phyloP scores from a whole-genome alignment of 768 basidiomycete species.

The Floccularia luteovirens region DNA sequence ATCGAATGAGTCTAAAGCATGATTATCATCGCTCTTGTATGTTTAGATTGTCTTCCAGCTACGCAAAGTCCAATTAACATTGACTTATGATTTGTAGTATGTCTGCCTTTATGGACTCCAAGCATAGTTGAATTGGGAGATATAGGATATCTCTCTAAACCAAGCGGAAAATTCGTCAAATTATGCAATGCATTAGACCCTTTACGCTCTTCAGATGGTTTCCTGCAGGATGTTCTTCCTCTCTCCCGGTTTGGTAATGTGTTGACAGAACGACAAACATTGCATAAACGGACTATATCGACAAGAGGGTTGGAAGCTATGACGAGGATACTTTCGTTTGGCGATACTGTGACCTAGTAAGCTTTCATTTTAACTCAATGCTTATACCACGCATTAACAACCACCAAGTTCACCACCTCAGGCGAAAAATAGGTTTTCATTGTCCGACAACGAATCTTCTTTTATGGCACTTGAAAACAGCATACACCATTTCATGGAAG shows the following conservation, averaged over 20 bases:
- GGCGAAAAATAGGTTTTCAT: background rate
- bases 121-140: background rate
- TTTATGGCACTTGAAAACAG: background rate
- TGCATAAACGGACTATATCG: background rate
- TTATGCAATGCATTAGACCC: constrained; percentile 1
- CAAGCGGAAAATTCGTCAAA: background rate
- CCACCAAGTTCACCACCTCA: background rate
- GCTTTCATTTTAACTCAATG: background rate
- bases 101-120: background rate
- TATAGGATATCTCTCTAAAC: background rate
- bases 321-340: background rate
- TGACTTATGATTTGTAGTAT: background rate
- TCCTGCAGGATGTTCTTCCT: background rate
- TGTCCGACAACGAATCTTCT: background rate
- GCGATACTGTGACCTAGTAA: background rate
- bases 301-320: background rate
- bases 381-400: too few species aligned
- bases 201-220: background rate
- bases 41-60: background rate
- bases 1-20: background rate
- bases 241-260: background rate
- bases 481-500: background rate
- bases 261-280: background rate
- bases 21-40: background rate
- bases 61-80: background rate